phyloP scores from a whole-genome alignment of 257 asterid species.

The Nicotiana obtusifolia region DNA sequence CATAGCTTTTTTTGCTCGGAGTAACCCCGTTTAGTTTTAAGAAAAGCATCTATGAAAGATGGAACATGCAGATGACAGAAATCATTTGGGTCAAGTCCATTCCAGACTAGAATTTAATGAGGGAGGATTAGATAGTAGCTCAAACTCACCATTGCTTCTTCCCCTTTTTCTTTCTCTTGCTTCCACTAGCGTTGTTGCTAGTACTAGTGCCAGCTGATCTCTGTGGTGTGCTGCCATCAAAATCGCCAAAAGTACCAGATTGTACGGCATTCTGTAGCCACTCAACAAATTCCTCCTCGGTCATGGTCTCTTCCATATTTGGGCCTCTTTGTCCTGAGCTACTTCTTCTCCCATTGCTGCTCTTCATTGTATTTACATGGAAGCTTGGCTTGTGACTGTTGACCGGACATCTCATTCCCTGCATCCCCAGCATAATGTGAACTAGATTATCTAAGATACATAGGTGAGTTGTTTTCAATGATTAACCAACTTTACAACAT shows the following conservation, averaged over 20 bases:
- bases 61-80: conserved; percentile 4
- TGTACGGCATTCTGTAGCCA: conserved; percentile 82
- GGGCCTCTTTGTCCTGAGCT: conserved; percentile 55
- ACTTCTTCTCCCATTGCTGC: conserved; percentile 40
- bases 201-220: conserved; percentile 27
- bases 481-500: not conserved
- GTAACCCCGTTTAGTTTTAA: no score
- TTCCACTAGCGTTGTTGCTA: conserved; percentile 19
- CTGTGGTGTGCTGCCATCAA: conserved; percentile 36
- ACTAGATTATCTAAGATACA: not conserved
- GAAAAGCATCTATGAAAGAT: no score
- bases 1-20: no score
- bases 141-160: conserved; percentile 54
- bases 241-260: conserved; percentile 58
- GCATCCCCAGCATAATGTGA: conserved; percentile 7
- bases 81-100: not conserved
- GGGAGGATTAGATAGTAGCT: not conserved
- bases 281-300: conserved; percentile 79
- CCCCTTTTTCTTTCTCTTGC: conserved; percentile 82
- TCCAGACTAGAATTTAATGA: not conserved
- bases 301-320: conserved; percentile 65
- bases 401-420: conserved; percentile 90
- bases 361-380: conserved; percentile 82
- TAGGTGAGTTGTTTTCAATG: not conserved
- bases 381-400: conserved; percentile 89